Evolutionary conservation across 139 green algal genomes (phyloP).

Genomic region (Chlorella sp.): DNA sequence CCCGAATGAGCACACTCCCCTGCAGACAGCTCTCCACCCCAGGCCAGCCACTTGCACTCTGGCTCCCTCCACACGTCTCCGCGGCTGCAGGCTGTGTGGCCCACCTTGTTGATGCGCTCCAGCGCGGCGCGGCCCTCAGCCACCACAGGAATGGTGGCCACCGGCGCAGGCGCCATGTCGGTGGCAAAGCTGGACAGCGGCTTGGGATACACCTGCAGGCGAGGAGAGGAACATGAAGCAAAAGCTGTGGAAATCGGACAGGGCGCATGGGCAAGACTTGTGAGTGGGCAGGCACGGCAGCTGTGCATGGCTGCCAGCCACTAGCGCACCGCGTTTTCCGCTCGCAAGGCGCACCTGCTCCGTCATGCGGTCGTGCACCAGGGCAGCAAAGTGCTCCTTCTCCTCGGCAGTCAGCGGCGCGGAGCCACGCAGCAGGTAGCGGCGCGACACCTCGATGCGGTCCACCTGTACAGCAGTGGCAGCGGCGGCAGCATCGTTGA

Average conservation of each 20-base stretch:
- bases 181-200: slow-evolving; percentile 79
- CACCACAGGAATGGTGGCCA: slow-evolving; percentile 90
- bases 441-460: slow-evolving; percentile 83
- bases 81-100: no score
- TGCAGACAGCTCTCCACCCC: no score
- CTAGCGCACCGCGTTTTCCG: no score
- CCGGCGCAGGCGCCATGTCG: slow-evolving; percentile 62
- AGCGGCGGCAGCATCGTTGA: no score
- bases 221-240: no score
- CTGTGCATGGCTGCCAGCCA: no score
- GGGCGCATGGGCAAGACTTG: no score
- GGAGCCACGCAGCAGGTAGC: slow-evolving; percentile 75
- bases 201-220: slow-evolving; percentile 75
- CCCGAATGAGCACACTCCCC: no score
- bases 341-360: slow-evolving; percentile 87
- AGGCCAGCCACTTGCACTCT: no score
- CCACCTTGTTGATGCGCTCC: slow-evolving; percentile 87
- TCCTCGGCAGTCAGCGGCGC: slow-evolving; percentile 45
- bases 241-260: no score
- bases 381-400: slow-evolving; percentile 59
- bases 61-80: no score
- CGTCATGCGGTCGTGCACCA: slow-evolving; percentile 98
- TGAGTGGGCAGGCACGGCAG: no score
- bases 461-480: slow-evolving; percentile 51
- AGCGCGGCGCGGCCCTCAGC: slow-evolving; percentile 81